Conservation (phyloP, 2,329 filamentous ascomycete species). For the Aspergillus persii region DNA sequence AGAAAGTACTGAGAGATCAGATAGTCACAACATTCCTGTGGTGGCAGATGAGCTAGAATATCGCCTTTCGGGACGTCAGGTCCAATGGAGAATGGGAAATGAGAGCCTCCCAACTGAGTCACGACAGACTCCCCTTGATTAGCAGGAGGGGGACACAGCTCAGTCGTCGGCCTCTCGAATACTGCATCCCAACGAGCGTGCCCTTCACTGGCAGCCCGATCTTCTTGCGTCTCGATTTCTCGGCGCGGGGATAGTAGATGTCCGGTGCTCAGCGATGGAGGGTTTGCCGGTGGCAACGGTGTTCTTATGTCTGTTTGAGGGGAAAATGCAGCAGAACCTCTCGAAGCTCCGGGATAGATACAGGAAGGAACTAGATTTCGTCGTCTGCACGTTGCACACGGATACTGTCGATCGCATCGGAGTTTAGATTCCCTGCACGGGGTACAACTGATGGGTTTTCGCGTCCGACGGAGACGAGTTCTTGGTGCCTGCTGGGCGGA, state of each 20-base stretch:
- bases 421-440: no score
- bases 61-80: slow-evolving; percentile 7
- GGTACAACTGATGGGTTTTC: no score
- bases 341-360: neutral
- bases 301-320: neutral
- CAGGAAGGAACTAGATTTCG: neutral
- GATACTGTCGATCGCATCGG: neutral
- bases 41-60: slow-evolving; percentile 11
- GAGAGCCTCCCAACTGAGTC: neutral
- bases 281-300: neutral
- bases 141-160: neutral
- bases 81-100: slow-evolving; percentile 14
- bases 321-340: neutral
- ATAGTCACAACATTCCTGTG: slow-evolving; percentile 15
- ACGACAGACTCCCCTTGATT: neutral
- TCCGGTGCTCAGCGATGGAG: neutral
- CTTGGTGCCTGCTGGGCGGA: no score
- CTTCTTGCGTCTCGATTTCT: neutral
- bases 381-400: neutral
- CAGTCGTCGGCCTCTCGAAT: neutral
- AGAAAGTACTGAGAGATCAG: slow-evolving; percentile 16
- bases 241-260: neutral
- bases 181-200: neutral
- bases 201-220: neutral
- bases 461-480: no score